Conservation (phyloP, 2,329 filamentous ascomycete species). For the Verticillium albo-atrum region DNA sequence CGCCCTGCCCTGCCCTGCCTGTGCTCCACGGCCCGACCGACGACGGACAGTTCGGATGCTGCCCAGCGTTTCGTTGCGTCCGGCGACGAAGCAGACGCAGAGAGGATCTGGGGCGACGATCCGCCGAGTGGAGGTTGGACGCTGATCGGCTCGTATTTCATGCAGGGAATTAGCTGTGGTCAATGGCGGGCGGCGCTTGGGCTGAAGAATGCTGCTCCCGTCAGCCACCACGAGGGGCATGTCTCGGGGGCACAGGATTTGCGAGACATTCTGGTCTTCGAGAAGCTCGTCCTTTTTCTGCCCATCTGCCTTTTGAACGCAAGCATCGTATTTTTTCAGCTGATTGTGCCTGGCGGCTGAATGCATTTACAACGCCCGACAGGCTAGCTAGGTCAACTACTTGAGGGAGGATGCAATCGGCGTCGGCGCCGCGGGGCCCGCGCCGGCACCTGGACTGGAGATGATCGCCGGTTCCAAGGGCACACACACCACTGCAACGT, state of each 20-base stretch:
- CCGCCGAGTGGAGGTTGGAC: neutral
- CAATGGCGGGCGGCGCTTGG: neutral
- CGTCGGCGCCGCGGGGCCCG: no score
- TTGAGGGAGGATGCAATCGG: neutral
- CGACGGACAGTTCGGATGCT: slow-evolving; percentile 2
- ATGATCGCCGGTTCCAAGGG: no score
- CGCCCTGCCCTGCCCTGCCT: neutral
- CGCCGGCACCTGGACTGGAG: no score
- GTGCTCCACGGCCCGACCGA: neutral
- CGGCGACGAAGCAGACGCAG: slow-evolving; percentile 3
- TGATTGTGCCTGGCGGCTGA: neutral
- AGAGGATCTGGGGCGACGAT: neutral
- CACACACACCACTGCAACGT: no score
- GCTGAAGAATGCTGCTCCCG: neutral
- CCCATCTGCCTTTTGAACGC: neutral
- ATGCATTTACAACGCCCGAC: neutral
- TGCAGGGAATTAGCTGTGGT: neutral
- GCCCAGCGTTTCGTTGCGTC: slow-evolving; percentile 3
- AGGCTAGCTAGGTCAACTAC: neutral
- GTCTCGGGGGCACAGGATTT: neutral
- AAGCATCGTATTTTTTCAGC: neutral
- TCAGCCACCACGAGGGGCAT: neutral
- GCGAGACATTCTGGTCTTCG: neutral
- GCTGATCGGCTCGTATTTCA: neutral
- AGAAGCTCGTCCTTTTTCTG: neutral